Percentiles rank a stretch among this genome's conserved stretches.
phyloP scores from a whole-genome alignment of 805 yeast genomes.

The Limtongia smithiae region DNA sequence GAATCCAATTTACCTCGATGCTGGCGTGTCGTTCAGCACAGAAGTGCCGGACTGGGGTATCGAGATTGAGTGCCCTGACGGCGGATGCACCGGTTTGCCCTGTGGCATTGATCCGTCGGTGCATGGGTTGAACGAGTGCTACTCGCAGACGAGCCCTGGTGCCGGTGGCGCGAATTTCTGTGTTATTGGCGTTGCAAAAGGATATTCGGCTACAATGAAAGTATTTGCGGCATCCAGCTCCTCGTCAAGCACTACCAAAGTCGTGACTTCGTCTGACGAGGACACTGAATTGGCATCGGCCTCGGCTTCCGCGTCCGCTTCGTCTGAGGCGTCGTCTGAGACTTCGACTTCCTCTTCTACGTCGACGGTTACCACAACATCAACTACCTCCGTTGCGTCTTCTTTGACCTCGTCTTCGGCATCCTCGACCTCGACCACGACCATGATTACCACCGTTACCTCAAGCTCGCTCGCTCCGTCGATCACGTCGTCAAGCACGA shows the following conservation, averaged over 20 bases:
- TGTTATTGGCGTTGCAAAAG: slow-evolving; percentile 69
- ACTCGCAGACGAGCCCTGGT: slow-evolving; percentile 44
- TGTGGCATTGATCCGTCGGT: slow-evolving; percentile 77
- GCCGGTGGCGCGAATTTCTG: slow-evolving; percentile 77
- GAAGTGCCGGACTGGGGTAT: slow-evolving; percentile 48
- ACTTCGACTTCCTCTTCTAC: slow-evolving; percentile 1
- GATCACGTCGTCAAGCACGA: neutral
- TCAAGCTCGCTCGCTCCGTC: neutral
- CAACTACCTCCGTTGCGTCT: neutral
- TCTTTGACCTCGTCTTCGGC: neutral
- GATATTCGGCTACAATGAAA: slow-evolving; percentile 66
- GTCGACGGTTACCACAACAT: neutral
- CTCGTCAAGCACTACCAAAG: neutral
- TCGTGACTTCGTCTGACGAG: neutral
- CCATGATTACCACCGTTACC: neutral
- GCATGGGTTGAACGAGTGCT: slow-evolving; percentile 56
- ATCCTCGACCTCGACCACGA: neutral
- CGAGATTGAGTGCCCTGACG: slow-evolving; percentile 68
- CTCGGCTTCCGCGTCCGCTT: neutral
- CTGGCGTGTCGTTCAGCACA: slow-evolving; percentile 50
- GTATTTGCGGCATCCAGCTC: slow-evolving; percentile 45
- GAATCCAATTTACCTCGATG: slow-evolving; percentile 81
- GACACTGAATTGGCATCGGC: neutral
- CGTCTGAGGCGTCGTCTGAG: neutral
- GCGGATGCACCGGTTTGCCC: slow-evolving; percentile 67